Percentiles rank a stretch among this genome's conserved stretches.
phyloP scores from a whole-genome alignment of 371 early-diverging fungal species.

The Mucor irregularis region DNA sequence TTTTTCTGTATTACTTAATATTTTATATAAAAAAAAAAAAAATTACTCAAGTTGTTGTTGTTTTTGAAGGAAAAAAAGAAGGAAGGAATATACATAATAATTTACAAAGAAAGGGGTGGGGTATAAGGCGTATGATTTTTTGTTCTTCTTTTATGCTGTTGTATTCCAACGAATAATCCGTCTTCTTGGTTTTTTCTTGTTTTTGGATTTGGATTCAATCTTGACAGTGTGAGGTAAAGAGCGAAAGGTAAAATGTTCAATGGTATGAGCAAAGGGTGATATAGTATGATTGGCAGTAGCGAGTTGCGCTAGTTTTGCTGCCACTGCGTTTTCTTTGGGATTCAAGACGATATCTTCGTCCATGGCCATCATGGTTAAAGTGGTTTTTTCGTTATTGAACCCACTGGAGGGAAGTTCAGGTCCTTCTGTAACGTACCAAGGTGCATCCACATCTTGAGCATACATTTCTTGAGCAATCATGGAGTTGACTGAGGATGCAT shows the following conservation, averaged over 20 bases:
- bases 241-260: conserved; percentile 82
- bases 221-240: conserved; percentile 60
- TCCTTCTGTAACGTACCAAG: conserved; percentile 40
- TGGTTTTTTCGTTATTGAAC: not conserved
- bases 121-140: not conserved
- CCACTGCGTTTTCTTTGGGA: conserved; percentile 75
- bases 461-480: conserved; percentile 16
- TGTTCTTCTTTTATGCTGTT: not conserved
- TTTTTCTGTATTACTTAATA: not conserved
- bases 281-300: conserved; percentile 85
- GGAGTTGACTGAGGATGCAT: conserved; percentile 16
- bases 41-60: not conserved
- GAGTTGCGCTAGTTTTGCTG: conserved; percentile 87
- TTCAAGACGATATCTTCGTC: conserved; percentile 58
- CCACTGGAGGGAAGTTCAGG: conserved; percentile 17
- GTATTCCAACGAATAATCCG: conserved; percentile 42
- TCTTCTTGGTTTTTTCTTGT: conserved; percentile 45
- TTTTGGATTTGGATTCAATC: conserved; percentile 28
- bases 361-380: conserved; percentile 20
- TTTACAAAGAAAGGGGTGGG: not conserved
- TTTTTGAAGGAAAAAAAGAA: not conserved
- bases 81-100: not conserved
- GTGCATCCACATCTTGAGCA: conserved; percentile 35
- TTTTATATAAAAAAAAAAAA: not conserved
- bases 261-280: conserved; percentile 78